Evolutionary conservation across 129 eudicot genomes (phyloP).

Genomic region (Tagetes patula): DNA sequence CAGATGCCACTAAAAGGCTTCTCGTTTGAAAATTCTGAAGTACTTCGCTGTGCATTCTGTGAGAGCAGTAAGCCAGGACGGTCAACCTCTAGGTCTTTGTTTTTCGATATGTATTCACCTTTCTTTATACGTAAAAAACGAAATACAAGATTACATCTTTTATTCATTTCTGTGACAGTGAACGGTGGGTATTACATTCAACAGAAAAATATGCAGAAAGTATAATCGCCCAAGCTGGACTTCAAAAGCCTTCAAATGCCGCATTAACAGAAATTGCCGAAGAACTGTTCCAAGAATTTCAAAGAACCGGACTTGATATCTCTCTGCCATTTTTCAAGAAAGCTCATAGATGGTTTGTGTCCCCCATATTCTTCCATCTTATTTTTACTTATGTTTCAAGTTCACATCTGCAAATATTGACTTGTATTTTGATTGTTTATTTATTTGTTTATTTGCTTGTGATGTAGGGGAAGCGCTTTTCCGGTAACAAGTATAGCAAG

Average conservation of each 20-base stretch:
- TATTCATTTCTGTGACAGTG: constrained; percentile 43
- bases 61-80: constrained; percentile 98
- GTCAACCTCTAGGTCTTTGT: constrained; percentile 54
- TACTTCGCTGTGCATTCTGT: constrained; percentile 72
- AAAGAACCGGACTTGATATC: constrained; percentile 56
- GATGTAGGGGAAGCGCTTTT: constrained; percentile 89
- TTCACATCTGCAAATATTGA: background rate
- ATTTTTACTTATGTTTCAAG: background rate
- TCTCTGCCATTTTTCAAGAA: constrained; percentile 72
- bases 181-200: constrained; percentile 90
- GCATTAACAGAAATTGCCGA: constrained; percentile 63
- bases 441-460: background rate
- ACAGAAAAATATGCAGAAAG: constrained; percentile 70
- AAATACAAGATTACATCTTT: background rate
- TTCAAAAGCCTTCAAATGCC: constrained; percentile 67
- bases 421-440: background rate
- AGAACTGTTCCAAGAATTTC: constrained; percentile 71
- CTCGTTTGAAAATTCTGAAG: constrained; percentile 63
- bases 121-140: background rate
- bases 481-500: constrained; percentile 66
- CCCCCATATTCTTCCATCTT: background rate
- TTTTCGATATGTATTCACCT: background rate
- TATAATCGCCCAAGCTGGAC: constrained; percentile 67
- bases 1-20: constrained; percentile 80
- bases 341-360: constrained; percentile 92